phyloP scores from a whole-genome alignment of 2,329 filamentous ascomycete genomes.

The Calonectria hongkongensis region DNA sequence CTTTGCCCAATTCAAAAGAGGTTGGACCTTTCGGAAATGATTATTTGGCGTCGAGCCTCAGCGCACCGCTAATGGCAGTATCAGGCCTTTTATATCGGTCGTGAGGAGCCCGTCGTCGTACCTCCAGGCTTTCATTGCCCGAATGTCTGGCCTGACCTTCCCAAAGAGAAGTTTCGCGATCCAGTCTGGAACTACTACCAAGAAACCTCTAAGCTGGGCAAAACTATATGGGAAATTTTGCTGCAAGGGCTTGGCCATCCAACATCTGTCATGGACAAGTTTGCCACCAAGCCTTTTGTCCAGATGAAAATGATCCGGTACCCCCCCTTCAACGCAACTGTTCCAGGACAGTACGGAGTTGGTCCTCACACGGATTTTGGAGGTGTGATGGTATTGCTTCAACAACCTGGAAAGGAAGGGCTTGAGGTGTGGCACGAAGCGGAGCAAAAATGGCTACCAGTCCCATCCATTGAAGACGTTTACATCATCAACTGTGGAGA shows the following conservation, averaged over 20 bases:
- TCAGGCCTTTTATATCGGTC: background rate
- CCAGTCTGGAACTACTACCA: background rate
- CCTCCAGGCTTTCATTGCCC: background rate
- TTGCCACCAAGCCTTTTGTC: background rate
- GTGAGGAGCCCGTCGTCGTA: background rate
- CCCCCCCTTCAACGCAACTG: background rate
- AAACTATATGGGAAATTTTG: background rate
- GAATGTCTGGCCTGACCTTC: background rate
- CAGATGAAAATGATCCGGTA: background rate
- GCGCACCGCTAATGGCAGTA: background rate
- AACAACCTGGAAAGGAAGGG: background rate
- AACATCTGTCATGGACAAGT: background rate
- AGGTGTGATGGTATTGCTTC: background rate
- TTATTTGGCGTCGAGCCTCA: no score
- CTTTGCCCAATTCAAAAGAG: constrained; percentile 1
- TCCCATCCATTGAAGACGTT: background rate
- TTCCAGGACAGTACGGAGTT: background rate
- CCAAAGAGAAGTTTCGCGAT: background rate
- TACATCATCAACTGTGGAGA: background rate
- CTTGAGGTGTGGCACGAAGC: background rate
- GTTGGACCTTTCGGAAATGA: no score
- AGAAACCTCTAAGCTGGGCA: background rate
- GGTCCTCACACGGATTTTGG: background rate
- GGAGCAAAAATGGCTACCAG: background rate
- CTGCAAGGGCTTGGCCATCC: background rate